Conservation (phyloP, 805 yeast genomes). For the Metschnikowia borealis region DNA sequence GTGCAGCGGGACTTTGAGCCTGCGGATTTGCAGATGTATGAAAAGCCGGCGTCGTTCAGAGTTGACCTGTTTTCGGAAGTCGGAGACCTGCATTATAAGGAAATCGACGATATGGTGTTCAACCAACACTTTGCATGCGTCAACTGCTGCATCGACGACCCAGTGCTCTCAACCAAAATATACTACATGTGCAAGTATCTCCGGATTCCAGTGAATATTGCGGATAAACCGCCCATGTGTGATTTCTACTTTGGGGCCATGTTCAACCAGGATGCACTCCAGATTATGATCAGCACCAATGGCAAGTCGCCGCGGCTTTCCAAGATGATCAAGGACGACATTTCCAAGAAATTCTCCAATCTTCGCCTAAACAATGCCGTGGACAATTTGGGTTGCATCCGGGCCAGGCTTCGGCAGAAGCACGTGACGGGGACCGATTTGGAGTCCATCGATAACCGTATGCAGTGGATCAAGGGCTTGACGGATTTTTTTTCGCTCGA, state of each 20-base stretch:
- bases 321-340: conserved; percentile 45
- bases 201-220: conserved; percentile 67
- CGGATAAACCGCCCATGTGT: conserved; percentile 80
- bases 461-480: conserved; percentile 65
- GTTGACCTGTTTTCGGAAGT: conserved; percentile 10
- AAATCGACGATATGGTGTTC: conserved; percentile 32
- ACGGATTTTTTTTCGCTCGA: conserved; percentile 58
- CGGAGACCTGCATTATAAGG: conserved; percentile 18
- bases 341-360: conserved; percentile 45
- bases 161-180: conserved; percentile 51
- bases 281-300: conserved; percentile 78
- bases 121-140: conserved; percentile 56
- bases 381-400: conserved; percentile 52
- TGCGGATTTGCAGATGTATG: conserved; percentile 50
- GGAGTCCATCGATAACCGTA: conserved; percentile 53
- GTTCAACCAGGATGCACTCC: conserved; percentile 67
- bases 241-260: conserved; percentile 85
- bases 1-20: conserved; percentile 42
- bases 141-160: conserved; percentile 72
- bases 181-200: conserved; percentile 46
- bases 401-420: conserved; percentile 46
- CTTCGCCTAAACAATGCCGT: conserved; percentile 57
- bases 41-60: conserved; percentile 18
- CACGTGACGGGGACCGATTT: conserved; percentile 44
- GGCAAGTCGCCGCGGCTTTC: conserved; percentile 80